phyloP scores from a whole-genome alignment of 306 rosid genomes.

The Rosa chinensis region DNA sequence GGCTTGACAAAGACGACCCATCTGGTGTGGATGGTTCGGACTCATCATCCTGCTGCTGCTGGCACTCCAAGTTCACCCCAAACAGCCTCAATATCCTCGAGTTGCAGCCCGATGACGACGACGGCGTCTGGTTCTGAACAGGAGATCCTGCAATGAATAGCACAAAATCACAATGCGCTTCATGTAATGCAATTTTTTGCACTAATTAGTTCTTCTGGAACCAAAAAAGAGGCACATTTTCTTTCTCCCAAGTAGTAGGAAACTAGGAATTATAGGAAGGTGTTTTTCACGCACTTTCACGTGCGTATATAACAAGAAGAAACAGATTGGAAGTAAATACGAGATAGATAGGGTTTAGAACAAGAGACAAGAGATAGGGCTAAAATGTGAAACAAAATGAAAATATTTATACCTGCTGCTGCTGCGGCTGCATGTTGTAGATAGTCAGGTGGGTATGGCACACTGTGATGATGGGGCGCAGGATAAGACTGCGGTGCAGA shows the following conservation, averaged over 20 bases:
- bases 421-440: constrained; percentile 51
- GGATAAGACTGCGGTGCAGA: constrained; percentile 90
- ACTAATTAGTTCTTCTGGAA: neutral
- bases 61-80: constrained; percentile 93
- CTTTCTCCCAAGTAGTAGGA: constrained; percentile 37
- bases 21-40: constrained; percentile 56
- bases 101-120: constrained; percentile 42
- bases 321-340: neutral
- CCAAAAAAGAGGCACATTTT: constrained; percentile 18
- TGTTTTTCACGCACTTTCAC: constrained; percentile 46
- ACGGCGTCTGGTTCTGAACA: constrained; percentile 38
- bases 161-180: neutral
- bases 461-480: constrained; percentile 40
- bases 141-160: constrained; percentile 29
- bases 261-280: constrained; percentile 33
- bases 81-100: constrained; percentile 81
- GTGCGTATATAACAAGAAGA: constrained; percentile 1
- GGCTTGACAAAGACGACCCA: constrained; percentile 45
- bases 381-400: neutral
- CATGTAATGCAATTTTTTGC: neutral
- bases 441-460: constrained; percentile 64
- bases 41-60: constrained; percentile 36
- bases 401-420: constrained; percentile 38
- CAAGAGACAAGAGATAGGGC: constrained; percentile 14
- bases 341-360: neutral